Base-by-base conservation (phyloP, 2,329 filamentous ascomycete species). In the Peltaster fructicola region DNA sequence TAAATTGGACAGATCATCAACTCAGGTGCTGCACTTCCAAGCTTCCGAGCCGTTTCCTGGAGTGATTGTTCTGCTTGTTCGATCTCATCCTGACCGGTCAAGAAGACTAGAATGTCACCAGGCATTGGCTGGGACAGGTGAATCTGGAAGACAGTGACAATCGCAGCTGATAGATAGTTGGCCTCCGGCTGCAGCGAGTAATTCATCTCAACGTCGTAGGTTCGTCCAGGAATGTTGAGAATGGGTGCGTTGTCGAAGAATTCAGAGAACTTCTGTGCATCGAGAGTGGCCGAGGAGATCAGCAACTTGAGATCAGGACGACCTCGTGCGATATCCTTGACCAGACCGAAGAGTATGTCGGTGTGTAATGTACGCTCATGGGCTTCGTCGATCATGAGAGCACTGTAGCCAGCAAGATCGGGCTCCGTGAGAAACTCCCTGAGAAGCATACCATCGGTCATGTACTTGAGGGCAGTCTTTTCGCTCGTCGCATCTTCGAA, bases 71-170 rank as follows among this genome's bases (percentile, higher is more conserved):
- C 79, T 0, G 80, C 82, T 1, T 77, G 69, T 41, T 92, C 82
- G 26, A 98, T 98, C 44, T 98, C 88, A 41, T 95, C 88, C 45
- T 95, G 82, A 19, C 88, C 88, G 0, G 85, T 93, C 17, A 98
- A 56, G 50, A 98, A 98, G 3, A 95, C 80, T 4, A 98, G 55
- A 10, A 98, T 91, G 40, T 93, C 88, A 8, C 88, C 88, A 4
- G 47, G 47, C 30, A 67, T 67, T 0, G 72, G 73, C 44, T 90
- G 80, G 0, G 73, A 79, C 1, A 84, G 75, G 43, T 98, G 88
- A 19, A 95, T 92, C 45, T 95, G 85, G 41, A 95, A 92, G 4
- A 90, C 72, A 0, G 85, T 95, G 0, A 81, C 91, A 33, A 95
- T 80, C 14, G 81, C 80, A 1, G 88, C 85, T 1, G 76, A 74